Conservation (phyloP, 2,329 filamentous ascomycete species). For the Penicillium sp. region DNA sequence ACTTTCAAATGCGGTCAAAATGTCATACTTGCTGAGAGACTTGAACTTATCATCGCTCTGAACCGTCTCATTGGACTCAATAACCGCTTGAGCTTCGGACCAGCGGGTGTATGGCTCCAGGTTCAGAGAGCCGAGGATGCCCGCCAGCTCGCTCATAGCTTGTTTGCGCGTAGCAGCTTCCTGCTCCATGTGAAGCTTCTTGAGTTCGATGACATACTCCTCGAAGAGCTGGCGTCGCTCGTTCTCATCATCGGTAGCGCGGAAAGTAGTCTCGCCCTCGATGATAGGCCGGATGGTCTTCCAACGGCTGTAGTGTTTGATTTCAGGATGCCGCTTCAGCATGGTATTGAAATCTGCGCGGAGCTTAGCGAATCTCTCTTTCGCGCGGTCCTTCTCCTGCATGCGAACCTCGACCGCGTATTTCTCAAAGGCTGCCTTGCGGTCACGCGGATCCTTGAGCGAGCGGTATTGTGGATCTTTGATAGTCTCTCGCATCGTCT, state of each 20-base stretch:
- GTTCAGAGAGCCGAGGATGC: slow-evolving; percentile 76
- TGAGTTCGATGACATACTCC: slow-evolving; percentile 86
- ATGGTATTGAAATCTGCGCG: slow-evolving; percentile 93
- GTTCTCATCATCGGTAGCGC: slow-evolving; percentile 82
- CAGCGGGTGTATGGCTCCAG: slow-evolving; percentile 93
- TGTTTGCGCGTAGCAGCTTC: slow-evolving; percentile 74
- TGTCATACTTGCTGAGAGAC: slow-evolving; percentile 82
- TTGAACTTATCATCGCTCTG: slow-evolving; percentile 84
- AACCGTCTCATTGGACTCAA: slow-evolving; percentile 77
- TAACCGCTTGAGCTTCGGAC: slow-evolving; percentile 83
- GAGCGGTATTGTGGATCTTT: slow-evolving; percentile 92
- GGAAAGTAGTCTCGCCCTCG: slow-evolving; percentile 93
- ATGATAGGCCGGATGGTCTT: slow-evolving; percentile 93
- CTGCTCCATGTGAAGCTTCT: slow-evolving; percentile 76
- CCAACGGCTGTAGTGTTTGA: slow-evolving; percentile 96
- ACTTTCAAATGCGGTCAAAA: slow-evolving; percentile 90
- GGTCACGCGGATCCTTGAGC: slow-evolving; percentile 88
- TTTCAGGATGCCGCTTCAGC: slow-evolving; percentile 94
- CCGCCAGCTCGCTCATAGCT: slow-evolving; percentile 81
- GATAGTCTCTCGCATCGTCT: slow-evolving; percentile 81
- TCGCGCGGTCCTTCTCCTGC: slow-evolving; percentile 92
- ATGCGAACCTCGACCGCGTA: slow-evolving; percentile 87
- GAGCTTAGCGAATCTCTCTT: slow-evolving; percentile 89
- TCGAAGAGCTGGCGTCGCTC: slow-evolving; percentile 91
- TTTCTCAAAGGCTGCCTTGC: slow-evolving; percentile 90